Evolutionary conservation across 2,329 filamentous ascomycete genomes (phyloP).

Genomic region (Ophiostoma sp.): DNA sequence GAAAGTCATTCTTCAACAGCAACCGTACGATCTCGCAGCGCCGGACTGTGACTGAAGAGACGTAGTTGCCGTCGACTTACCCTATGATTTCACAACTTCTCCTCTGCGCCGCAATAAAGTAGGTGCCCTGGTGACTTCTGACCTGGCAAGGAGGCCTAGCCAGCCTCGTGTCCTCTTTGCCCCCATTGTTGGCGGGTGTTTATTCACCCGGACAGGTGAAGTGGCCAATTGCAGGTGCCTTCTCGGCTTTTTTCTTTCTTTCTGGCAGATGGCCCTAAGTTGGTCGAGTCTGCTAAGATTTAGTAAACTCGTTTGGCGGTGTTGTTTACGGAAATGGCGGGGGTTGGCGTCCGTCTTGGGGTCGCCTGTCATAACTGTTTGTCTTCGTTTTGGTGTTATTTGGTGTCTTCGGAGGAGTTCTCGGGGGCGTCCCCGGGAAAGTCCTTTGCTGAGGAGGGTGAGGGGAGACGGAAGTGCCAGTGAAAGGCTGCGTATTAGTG

Average conservation of each 20-base stretch:
- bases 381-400: neutral
- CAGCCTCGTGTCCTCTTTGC: neutral
- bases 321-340: neutral
- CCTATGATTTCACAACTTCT: no score
- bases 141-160: no score
- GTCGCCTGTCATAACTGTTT: neutral
- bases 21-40: neutral
- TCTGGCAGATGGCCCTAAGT: neutral
- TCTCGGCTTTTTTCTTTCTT: neutral
- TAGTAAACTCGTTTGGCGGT: neutral
- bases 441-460: neutral
- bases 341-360: neutral
- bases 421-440: neutral
- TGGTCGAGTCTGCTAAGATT: neutral
- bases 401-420: neutral
- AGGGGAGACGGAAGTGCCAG: neutral
- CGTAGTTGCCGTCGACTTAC: no score
- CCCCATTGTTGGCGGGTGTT: neutral
- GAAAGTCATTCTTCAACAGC: neutral
- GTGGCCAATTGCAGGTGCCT: neutral
- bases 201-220: neutral
- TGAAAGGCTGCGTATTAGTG: conserved; percentile 2
- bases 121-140: no score
- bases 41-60: neutral
- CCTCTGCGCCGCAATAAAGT: no score